phyloP scores from a whole-genome alignment of 2,329 filamentous ascomycete genomes.

The Ophiostoma sp. region DNA sequence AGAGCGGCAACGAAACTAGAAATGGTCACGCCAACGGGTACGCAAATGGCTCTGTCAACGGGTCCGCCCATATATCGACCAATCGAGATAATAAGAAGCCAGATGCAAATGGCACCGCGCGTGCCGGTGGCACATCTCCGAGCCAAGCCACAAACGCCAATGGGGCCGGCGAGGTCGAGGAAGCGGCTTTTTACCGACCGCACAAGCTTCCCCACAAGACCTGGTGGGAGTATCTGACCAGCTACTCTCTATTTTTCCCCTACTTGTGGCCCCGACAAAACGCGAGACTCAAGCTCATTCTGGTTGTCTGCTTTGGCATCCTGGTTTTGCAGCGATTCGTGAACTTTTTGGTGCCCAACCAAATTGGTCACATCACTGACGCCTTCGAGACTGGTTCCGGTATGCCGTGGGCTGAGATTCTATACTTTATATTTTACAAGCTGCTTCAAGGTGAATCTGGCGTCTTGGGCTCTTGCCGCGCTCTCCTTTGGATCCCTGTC shows the following conservation, averaged over 20 bases:
- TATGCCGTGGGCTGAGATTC: constrained; percentile 70
- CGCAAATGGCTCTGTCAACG: constrained; percentile 39
- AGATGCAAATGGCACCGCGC: not conserved
- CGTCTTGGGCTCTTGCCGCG: constrained; percentile 73
- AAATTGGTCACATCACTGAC: constrained; percentile 75
- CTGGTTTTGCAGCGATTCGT: constrained; percentile 75
- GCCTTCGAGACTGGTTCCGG: constrained; percentile 48
- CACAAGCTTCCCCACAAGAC: constrained; percentile 78
- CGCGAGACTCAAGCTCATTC: constrained; percentile 64
- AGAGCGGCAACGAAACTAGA: not conserved
- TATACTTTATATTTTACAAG: constrained; percentile 70
- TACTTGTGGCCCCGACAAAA: constrained; percentile 94
- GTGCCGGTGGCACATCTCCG: not conserved
- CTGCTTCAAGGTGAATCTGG: constrained; percentile 86
- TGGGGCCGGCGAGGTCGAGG: constrained; percentile 45
- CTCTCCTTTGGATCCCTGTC: constrained; percentile 90
- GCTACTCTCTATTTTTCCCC: constrained; percentile 90
- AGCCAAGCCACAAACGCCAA: not conserved
- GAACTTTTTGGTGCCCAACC: constrained; percentile 78
- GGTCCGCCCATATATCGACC: constrained; percentile 31
- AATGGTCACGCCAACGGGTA: constrained; percentile 27
- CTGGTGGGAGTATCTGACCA: constrained; percentile 93
- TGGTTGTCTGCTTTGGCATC: constrained; percentile 75
- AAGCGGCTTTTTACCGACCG: constrained; percentile 81
- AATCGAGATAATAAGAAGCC: constrained; percentile 22